A percentile compares a stretch with the other conserved stretches of the same genome.
These are phyloP conservation scores for Massariosphaeria phaeospora DNA, from an alignment of 495 filamentous ascomycete genomes.

Conservation along the genomic window DNA sequence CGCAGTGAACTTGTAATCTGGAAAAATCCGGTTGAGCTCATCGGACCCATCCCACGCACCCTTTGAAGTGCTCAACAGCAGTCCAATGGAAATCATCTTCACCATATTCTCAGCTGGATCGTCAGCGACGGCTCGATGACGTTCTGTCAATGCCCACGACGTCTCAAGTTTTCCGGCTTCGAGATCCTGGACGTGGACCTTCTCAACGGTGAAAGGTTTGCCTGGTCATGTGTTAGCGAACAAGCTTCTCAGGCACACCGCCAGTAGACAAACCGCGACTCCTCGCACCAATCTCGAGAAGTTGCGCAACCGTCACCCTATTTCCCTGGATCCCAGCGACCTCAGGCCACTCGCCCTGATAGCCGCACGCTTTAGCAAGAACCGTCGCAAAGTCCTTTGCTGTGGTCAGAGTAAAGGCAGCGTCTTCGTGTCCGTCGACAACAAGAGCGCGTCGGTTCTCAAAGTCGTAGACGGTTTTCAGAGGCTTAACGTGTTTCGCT, in stretches of 20 bases:
- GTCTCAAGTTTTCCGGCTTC: conserved; percentile 17
- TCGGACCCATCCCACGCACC: conserved; percentile 47
- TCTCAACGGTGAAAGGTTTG: conserved; percentile 44
- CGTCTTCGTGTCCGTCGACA: conserved; percentile 46
- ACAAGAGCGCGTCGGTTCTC: conserved; percentile 47
- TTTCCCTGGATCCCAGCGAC: conserved; percentile 52
- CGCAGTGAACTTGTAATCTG: conserved; percentile 49
- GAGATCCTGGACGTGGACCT: conserved; percentile 37
- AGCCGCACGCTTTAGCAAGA: conserved; percentile 50
- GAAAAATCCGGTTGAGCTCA: conserved; percentile 51
- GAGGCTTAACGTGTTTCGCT: conserved; percentile 45
- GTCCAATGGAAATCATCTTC: conserved; percentile 38
- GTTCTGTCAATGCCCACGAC: conserved; percentile 9
- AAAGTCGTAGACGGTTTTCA: conserved; percentile 47
- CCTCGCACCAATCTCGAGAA: conserved; percentile 47
- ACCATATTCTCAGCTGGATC: conserved; percentile 42
- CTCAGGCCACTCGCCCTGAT: conserved; percentile 53
- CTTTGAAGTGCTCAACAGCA: conserved; percentile 42
- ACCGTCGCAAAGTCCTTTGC: conserved; percentile 46
- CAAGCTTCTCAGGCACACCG: neutral
- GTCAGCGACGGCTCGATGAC: conserved; percentile 44
- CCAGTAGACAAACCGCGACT: conserved; percentile 45
- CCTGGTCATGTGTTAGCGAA: conserved; percentile 26
- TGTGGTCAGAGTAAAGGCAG: conserved; percentile 46
- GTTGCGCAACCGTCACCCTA: conserved; percentile 40